Percentiles rank a stretch among this genome's conserved stretches.
Conservation (phyloP, 2,329 filamentous ascomycete species). For the Zarea fungicola region DNA sequence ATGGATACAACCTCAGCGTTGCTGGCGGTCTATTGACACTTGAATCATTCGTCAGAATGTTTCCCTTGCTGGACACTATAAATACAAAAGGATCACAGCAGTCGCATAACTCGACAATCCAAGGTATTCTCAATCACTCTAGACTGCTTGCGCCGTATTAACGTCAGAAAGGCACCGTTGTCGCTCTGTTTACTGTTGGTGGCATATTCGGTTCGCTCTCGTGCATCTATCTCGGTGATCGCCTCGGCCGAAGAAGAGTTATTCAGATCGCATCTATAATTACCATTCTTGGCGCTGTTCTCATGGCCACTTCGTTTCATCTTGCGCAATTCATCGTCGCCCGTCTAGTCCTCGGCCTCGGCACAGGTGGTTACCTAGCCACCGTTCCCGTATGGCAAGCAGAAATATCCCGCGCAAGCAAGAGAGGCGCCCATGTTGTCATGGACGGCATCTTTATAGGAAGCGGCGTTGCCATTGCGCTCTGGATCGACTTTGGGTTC, state of each 20-base stretch:
- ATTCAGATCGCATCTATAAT: constrained; percentile 49
- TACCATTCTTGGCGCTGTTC: constrained; percentile 45
- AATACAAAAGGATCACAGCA: constrained; percentile 35
- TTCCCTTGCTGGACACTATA: constrained; percentile 45
- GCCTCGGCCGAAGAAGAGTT: constrained; percentile 51
- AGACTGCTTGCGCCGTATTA: constrained; percentile 6
- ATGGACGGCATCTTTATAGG: constrained; percentile 49
- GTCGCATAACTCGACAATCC: constrained; percentile 39
- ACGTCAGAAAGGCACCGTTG: constrained; percentile 31
- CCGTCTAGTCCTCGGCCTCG: constrained; percentile 47
- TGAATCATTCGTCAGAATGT: constrained; percentile 49
- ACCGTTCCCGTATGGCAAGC: constrained; percentile 51
- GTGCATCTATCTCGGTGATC: constrained; percentile 46
- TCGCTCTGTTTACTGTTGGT: constrained; percentile 51
- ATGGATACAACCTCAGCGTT: constrained; percentile 61
- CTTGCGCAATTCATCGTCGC: constrained; percentile 33
- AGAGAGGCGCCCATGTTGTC: constrained; percentile 41
- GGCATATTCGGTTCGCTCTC: constrained; percentile 48
- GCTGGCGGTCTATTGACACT: constrained; percentile 67
- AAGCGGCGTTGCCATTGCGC: constrained; percentile 33
- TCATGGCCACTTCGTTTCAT: constrained; percentile 47
- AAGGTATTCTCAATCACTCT: constrained; percentile 21
- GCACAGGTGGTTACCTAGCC: constrained; percentile 48
- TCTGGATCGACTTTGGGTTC: constrained; percentile 43
- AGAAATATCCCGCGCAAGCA: constrained; percentile 44